phyloP scores from a whole-genome alignment of 768 basidiomycete species.

The Infundibulicybe gibba region DNA sequence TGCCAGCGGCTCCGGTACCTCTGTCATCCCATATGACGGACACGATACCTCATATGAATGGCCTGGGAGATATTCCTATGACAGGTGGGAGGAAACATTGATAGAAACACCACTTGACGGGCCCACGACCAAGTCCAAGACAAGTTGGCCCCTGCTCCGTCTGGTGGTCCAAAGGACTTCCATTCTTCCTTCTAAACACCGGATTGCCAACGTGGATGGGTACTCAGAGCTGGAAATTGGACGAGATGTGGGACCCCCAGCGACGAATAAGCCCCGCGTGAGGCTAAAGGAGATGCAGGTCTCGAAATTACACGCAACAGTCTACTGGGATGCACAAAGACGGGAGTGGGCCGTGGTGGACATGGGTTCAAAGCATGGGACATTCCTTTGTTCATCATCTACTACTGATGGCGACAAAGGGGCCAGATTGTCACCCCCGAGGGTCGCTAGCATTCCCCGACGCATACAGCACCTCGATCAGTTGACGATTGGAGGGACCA shows the following conservation, averaged over 20 bases:
- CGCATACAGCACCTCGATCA: slow-evolving; percentile 60
- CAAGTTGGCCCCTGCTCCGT: slow-evolving; percentile 35
- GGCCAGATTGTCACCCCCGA: slow-evolving; percentile 57
- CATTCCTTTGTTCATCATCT: slow-evolving; percentile 47
- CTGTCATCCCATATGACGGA: slow-evolving; percentile 7
- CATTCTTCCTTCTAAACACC: slow-evolving; percentile 50
- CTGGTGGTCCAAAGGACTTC: slow-evolving; percentile 55
- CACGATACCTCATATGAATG: slow-evolving; percentile 61
- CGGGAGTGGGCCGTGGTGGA: slow-evolving; percentile 74
- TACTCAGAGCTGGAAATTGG: slow-evolving; percentile 71
- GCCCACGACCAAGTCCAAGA: slow-evolving; percentile 2
- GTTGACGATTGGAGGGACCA: slow-evolving; percentile 67
- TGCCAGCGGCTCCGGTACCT: neutral
- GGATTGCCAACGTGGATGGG: slow-evolving; percentile 37
- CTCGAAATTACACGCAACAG: slow-evolving; percentile 75
- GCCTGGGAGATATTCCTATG: slow-evolving; percentile 38
- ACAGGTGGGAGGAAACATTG: neutral
- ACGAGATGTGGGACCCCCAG: slow-evolving; percentile 54
- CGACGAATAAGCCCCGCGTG: slow-evolving; percentile 54
- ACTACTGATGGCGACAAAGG: slow-evolving; percentile 24
- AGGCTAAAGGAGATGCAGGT: slow-evolving; percentile 83
- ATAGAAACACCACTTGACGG: slow-evolving; percentile 2
- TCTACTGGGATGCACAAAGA: slow-evolving; percentile 62
- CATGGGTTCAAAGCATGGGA: slow-evolving; percentile 85
- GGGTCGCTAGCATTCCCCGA: slow-evolving; percentile 67